Conservation (phyloP, 2,329 filamentous ascomycete genomes). For the Nemania abortiva region DNA sequence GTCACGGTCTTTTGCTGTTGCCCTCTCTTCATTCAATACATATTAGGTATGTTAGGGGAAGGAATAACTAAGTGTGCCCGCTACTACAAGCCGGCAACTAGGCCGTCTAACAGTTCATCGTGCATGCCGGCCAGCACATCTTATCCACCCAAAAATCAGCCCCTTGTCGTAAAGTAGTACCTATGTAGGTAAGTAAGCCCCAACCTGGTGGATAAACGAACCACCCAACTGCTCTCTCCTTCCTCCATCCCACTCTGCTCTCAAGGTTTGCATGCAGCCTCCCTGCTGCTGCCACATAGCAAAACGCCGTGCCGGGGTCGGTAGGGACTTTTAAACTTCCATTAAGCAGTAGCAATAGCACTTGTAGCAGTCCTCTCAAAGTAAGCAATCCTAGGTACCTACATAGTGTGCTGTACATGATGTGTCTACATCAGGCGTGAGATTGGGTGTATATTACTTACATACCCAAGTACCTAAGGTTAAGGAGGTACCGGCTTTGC, state of each 20-base stretch:
- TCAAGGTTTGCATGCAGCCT: constrained; percentile 19
- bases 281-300: constrained; percentile 27
- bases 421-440: neutral
- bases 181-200: neutral
- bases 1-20: neutral
- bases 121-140: constrained; percentile 37
- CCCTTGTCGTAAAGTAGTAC: constrained; percentile 7
- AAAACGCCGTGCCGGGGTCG: constrained; percentile 8
- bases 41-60: neutral
- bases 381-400: neutral
- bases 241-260: constrained; percentile 15
- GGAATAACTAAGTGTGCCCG: neutral
- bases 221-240: constrained; percentile 1
- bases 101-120: constrained; percentile 35
- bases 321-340: neutral
- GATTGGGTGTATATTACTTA: neutral
- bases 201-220: constrained; percentile 4
- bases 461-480: neutral
- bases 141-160: constrained; percentile 21
- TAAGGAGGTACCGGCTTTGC: neutral
- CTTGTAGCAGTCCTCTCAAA: neutral
- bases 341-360: neutral
- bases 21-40: neutral
- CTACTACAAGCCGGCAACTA: constrained; percentile 1
- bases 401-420: neutral